A percentile compares a stretch with the other conserved stretches of the same genome.
These are phyloP conservation scores for Ilex aquifolium DNA, from an alignment of 257 asterid species.

Conservation along the genomic window DNA sequence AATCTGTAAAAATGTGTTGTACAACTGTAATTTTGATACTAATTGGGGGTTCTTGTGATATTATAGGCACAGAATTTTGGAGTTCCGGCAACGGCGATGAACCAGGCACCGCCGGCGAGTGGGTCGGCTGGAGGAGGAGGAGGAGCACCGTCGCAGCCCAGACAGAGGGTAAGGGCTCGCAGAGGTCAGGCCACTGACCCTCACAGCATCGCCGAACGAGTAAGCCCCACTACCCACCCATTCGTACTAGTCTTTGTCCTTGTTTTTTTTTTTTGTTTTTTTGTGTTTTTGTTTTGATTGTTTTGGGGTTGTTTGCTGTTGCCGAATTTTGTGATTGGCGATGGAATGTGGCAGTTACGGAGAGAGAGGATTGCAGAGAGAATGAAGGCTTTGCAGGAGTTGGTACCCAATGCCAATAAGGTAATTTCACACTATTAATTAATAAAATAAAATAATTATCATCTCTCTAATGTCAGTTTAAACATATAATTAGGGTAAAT, in stretches of 20 bases:
- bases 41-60: slow-evolving; percentile 6
- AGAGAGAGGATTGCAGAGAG: slow-evolving; percentile 99
- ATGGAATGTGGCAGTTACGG: slow-evolving; percentile 52
- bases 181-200: slow-evolving; percentile 99
- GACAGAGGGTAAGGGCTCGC: slow-evolving; percentile 91
- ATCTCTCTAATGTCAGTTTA: no score
- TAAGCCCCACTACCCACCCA: slow-evolving; percentile 22
- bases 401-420: slow-evolving; percentile 93
- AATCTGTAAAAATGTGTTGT: background rate
- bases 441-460: no score
- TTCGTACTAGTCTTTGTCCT: background rate
- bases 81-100: slow-evolving; percentile 31
- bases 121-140: slow-evolving; percentile 59
- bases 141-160: slow-evolving; percentile 49
- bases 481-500: no score
- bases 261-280: background rate
- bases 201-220: slow-evolving; percentile 97
- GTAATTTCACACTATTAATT: slow-evolving; percentile 21
- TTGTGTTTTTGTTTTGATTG: background rate
- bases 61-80: slow-evolving; percentile 44
- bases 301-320: slow-evolving; percentile 6
- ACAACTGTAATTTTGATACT: background rate
- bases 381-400: slow-evolving; percentile 87
- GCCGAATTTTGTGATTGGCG: no score
- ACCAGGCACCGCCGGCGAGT: slow-evolving; percentile 44